Conservation (phyloP, 352 stramenopile genomes). For the Peronospora belbahrii region DNA sequence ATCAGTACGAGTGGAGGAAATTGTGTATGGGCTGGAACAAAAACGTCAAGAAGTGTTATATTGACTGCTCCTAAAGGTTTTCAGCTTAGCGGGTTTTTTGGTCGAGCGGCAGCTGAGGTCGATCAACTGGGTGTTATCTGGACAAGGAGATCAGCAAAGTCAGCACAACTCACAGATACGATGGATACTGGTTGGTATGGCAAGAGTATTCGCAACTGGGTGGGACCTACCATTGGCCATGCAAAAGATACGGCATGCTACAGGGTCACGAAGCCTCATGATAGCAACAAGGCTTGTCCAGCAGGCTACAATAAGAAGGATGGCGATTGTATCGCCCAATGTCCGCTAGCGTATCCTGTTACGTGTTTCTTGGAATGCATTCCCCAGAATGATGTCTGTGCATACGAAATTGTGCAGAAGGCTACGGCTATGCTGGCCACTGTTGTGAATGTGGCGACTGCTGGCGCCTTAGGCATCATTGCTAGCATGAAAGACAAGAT, state of each 20-base stretch:
- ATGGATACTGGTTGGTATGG: constrained; percentile 23
- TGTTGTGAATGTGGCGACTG: constrained; percentile 18
- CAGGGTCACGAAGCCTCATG: not conserved
- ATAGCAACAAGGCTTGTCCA: constrained; percentile 7
- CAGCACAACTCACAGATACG: constrained; percentile 7
- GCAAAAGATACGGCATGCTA: constrained; percentile 17
- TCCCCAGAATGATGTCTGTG: constrained; percentile 51
- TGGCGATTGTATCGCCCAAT: constrained; percentile 17
- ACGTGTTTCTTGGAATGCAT: constrained; percentile 52
- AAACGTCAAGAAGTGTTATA: constrained; percentile 4
- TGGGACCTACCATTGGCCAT: constrained; percentile 11
- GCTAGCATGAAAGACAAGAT: not conserved
- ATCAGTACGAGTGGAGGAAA: constrained; percentile 12
- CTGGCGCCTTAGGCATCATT: constrained; percentile 12
- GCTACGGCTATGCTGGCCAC: constrained; percentile 2
- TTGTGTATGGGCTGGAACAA: constrained; percentile 6
- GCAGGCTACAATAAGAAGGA: constrained; percentile 7
- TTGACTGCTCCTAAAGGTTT: constrained; percentile 12
- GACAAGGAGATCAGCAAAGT: constrained; percentile 13
- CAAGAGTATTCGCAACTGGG: constrained; percentile 26
- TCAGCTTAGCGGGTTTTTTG: constrained; percentile 23
- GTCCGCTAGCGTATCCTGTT: constrained; percentile 45
- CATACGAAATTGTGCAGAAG: constrained; percentile 16
- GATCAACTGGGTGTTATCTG: constrained; percentile 22
- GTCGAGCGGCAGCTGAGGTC: constrained; percentile 9